These are phyloP conservation scores for Macadamia integrifolia DNA, from an alignment of 164 flowering plant species.

Conservation along the genomic window DNA sequence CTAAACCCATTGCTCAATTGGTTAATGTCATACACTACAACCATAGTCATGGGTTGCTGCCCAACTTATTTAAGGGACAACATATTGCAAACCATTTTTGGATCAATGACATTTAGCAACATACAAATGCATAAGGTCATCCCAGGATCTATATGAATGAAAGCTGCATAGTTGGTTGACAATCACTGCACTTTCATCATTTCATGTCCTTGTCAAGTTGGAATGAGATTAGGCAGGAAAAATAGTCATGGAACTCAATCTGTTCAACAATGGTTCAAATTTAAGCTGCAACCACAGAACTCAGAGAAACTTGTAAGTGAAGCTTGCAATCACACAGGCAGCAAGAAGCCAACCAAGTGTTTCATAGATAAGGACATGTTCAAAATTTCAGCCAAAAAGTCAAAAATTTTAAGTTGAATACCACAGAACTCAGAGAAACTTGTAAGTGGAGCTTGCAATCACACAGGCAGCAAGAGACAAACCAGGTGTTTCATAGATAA, in stretches of 20 bases:
- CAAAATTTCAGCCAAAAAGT: too few relatives aligned
- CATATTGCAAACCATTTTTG: too few relatives aligned
- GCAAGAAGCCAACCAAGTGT: too few relatives aligned
- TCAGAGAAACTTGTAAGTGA: neutral
- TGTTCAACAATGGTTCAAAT: neutral
- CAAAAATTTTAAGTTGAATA: neutral
- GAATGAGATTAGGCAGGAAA: too few relatives aligned
- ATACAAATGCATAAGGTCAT: neutral
- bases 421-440: neutral
- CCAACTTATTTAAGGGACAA: too few relatives aligned
- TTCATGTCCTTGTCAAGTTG: neutral
- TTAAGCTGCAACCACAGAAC: neutral
- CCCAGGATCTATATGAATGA: neutral
- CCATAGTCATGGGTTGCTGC: too few relatives aligned
- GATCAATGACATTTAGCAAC: neutral
- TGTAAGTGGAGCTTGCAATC: neutral
- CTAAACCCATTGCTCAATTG: too few relatives aligned
- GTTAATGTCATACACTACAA: too few relatives aligned
- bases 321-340: neutral
- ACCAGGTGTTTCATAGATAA: too few relatives aligned
- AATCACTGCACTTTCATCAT: neutral
- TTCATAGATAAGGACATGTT: too few relatives aligned
- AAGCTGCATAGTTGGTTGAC: neutral
- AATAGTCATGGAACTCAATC: too few relatives aligned
- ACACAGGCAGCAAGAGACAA: too few relatives aligned